A percentile compares a stretch with the other conserved stretches of the same genome.
Evolutionary conservation across 306 rosid genomes (phyloP).

Genomic region (Medicago truncatula): MtrunA17r5.0-ANR NC_053043.1:12356001-12356500

Average conservation of each 20-base stretch:
- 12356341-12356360: no score
- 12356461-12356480: not conserved
- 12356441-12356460: no score
- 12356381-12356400: no score
- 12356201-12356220: not conserved
- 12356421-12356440: no score
- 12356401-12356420: no score
- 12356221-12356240: slow-evolving; percentile 20
- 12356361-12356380: no score
- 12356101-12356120: slow-evolving; percentile 82
- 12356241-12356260: slow-evolving; percentile 9
- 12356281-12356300: not conserved
- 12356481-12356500: not conserved
- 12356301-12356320: no score
- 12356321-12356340: no score
- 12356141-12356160: slow-evolving; percentile 67
- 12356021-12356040: slow-evolving; percentile 85
- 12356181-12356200: slow-evolving; percentile 21
- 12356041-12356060: slow-evolving; percentile 90
- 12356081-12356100: slow-evolving; percentile 68
- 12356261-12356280: slow-evolving; percentile 8
- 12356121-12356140: slow-evolving; percentile 74
- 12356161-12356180: slow-evolving; percentile 21
- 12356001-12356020: slow-evolving; percentile 89
- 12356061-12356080: slow-evolving; percentile 95